Percentiles rank a stretch among this genome's conserved stretches.
Conservation (phyloP, 2,329 filamentous ascomycete species). For the Cordyceps militaris region DNA sequence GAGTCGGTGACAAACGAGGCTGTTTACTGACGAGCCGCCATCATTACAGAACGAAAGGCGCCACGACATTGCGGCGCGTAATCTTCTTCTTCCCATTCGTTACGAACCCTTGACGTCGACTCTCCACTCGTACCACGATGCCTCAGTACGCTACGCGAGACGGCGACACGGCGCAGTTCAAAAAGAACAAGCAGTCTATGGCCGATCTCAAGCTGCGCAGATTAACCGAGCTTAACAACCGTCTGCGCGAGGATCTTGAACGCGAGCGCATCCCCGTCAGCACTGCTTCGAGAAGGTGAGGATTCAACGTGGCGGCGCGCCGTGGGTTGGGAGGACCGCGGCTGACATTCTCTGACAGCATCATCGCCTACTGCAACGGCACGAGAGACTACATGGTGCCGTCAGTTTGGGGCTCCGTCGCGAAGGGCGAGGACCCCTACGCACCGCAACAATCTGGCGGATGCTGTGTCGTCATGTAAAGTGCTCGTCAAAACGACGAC, state of each 20-base stretch:
- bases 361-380: constrained; percentile 96
- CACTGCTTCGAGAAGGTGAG: constrained; percentile 81
- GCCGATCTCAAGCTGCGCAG: constrained; percentile 94
- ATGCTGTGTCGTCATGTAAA: constrained; percentile 93
- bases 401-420: constrained; percentile 90
- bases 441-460: constrained; percentile 87
- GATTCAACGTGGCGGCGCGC: constrained; percentile 12
- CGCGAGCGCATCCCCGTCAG: constrained; percentile 93
- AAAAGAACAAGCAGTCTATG: constrained; percentile 99
- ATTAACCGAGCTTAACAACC: constrained; percentile 93
- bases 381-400: constrained; percentile 99
- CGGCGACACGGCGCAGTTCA: constrained; percentile 60
- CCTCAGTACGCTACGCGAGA: constrained; percentile 62
- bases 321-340: not conserved
- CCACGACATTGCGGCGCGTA: constrained; percentile 1
- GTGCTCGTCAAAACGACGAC: constrained; percentile 8
- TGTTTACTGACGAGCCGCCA: not conserved
- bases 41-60: constrained; percentile 2
- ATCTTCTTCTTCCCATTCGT: constrained; percentile 14
- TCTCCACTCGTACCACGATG: constrained; percentile 37
- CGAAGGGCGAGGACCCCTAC: constrained; percentile 96
- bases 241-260: constrained; percentile 91
- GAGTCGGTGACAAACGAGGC: not conserved
- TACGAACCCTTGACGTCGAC: not conserved
- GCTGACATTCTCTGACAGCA: constrained; percentile 45